These are phyloP conservation scores for Bipolaris cookei DNA, from an alignment of 2,329 filamentous ascomycete genomes.

Conservation along the genomic window DNA sequence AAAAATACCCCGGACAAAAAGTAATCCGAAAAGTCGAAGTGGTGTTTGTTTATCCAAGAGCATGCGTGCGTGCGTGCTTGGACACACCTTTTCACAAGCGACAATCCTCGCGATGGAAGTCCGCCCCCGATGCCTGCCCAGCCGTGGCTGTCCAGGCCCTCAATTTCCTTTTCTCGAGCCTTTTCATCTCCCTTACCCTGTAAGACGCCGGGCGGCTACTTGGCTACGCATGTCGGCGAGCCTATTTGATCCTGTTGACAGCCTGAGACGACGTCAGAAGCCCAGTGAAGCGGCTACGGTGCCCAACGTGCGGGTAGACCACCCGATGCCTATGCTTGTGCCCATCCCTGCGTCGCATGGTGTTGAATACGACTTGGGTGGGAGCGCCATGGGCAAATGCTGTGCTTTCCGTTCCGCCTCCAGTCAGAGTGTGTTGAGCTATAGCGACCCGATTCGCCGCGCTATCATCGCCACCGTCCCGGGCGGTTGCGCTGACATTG, in stretches of 20 bases:
- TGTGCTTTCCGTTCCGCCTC: conserved; percentile 11
- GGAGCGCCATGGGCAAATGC: conserved; percentile 3
- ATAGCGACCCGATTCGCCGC: conserved; percentile 2
- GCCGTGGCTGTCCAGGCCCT: background rate
- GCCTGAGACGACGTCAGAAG: background rate
- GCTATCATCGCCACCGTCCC: background rate
- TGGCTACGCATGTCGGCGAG: background rate
- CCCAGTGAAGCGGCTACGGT: background rate
- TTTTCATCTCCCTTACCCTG: conserved; percentile 1
- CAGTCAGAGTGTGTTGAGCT: background rate
- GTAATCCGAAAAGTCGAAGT: background rate
- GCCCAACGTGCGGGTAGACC: conserved; percentile 4
- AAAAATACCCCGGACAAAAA: background rate
- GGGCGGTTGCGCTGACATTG: background rate
- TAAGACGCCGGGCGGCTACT: background rate
- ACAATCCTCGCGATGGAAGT: background rate
- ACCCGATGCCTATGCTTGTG: background rate
- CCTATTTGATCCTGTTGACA: background rate
- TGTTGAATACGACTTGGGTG: background rate
- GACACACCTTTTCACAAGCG: background rate
- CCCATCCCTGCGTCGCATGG: background rate
- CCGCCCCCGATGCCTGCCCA: background rate
- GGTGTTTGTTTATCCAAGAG: background rate
- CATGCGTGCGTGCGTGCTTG: background rate
- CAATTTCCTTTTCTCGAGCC: background rate